Evolutionary conservation across 169 alveolate genomes (phyloP).

Genomic region (Cryptosporidium viatorum): DNA sequence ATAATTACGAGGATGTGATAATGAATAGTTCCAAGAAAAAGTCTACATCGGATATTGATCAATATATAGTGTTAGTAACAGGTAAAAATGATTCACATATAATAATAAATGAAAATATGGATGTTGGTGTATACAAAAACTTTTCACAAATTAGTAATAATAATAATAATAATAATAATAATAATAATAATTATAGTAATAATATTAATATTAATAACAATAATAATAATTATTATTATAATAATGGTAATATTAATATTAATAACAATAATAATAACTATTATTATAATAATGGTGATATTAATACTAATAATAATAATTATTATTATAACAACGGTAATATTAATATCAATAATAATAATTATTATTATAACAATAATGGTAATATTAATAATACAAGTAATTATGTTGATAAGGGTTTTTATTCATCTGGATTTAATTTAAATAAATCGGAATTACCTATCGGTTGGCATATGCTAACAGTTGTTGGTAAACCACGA

Average conservation of each 20-base stretch:
- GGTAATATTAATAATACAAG: background rate
- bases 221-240: background rate
- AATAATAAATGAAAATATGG: conserved; percentile 56
- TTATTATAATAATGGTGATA: background rate
- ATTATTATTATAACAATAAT: background rate
- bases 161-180: conserved; percentile 11
- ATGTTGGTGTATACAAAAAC: conserved; percentile 64
- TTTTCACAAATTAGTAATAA: conserved; percentile 33
- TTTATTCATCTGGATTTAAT: conserved; percentile 64
- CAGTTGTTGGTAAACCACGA: conserved; percentile 74
- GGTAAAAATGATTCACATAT: conserved; percentile 69
- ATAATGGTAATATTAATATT: background rate
- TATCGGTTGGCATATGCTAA: conserved; percentile 72
- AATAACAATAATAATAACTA: background rate
- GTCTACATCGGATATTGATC: conserved; percentile 46
- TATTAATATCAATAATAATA: background rate
- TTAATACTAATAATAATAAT: background rate
- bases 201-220: background rate
- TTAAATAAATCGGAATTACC: conserved; percentile 54
- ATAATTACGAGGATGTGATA: background rate
- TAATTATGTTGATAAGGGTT: conserved; percentile 9
- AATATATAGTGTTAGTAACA: conserved; percentile 46
- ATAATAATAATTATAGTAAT: background rate
- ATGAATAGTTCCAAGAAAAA: conserved; percentile 25
- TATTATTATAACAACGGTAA: background rate